Base-by-base conservation (phyloP, 1,139 yeast genomes). In the Sugiyamaella castrensis region DNA sequence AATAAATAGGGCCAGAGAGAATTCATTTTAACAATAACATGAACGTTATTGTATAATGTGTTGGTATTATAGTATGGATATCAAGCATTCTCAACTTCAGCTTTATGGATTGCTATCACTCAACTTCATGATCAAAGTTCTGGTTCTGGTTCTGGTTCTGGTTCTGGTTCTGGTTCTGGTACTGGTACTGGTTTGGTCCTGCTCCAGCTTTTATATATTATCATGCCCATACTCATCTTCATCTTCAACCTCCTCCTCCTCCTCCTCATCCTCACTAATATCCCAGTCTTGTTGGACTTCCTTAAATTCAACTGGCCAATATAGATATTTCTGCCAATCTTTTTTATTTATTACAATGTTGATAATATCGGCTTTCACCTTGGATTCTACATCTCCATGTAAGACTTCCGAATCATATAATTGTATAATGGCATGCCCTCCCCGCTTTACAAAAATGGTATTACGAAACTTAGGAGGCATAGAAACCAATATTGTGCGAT, bases 391-490 rank as follows among this genome's bases (percentile, higher is more conserved):
- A 13, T 43, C 52, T 7, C 43, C 52, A 9, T 43, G 51, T 7
- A 51, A 40, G 29, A 53, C 53, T 28, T 55, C 61, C 3, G 56
- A 51, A 4, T 59, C 57, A 39, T 56, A 61, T 39, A 63, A 42
- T 35, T 61, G 62, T 4, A 67, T 59, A 7, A 70, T 59, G 2
- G 66, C 71, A 37, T 56, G 58, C 10, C 74, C 73, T 11, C 72
- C 72, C 3, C 74, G 61, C 41, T 64, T 63, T 28, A 70, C 65
- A 54, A 69, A 68, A 40, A 66, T 58, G 33, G 69, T 65, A 54
- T 67, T 69, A 24, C 72, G 58, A 49, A 70, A 66, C 52, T 61
- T 61, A 24, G 70, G 68, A 10, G 71, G 70, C 63, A 70, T 60
- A 29, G 62, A 60, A 1, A 67, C 71, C 10, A 62, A 57, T n/a